Evolutionary conservation across 2,329 filamentous ascomycete species (phyloP).

Genomic region (Teratosphaeria pseudoeucalypti): DNA sequence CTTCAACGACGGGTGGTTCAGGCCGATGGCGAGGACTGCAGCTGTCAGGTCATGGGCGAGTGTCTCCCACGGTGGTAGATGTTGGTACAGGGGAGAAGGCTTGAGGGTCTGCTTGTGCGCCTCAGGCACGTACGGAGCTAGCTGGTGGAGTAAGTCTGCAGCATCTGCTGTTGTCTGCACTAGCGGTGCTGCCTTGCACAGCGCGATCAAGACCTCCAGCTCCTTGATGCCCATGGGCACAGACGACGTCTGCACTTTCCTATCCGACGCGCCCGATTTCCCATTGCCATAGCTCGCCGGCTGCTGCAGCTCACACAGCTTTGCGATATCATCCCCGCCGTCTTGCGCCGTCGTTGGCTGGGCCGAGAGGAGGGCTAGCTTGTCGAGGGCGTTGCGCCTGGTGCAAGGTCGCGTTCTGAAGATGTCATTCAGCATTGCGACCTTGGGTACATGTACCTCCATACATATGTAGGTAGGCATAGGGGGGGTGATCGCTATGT

Average conservation of each 20-base stretch:
- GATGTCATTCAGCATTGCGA: slow-evolving; percentile 11
- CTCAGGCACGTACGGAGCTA: slow-evolving; percentile 77
- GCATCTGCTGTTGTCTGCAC: slow-evolving; percentile 63
- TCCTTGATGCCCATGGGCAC: slow-evolving; percentile 57
- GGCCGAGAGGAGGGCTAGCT: slow-evolving; percentile 39
- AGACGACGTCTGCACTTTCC: slow-evolving; percentile 9
- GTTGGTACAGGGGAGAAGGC: slow-evolving; percentile 70
- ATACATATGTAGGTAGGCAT: neutral
- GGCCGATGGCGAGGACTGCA: slow-evolving; percentile 71
- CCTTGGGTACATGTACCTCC: neutral
- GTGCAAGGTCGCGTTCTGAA: slow-evolving; percentile 22
- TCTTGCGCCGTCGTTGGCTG: slow-evolving; percentile 22
- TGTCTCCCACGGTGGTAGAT: slow-evolving; percentile 77
- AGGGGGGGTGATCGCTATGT: neutral
- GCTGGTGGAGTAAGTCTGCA: slow-evolving; percentile 64
- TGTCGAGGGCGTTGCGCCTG: slow-evolving; percentile 40
- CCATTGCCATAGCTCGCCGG: slow-evolving; percentile 11
- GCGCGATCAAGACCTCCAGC: slow-evolving; percentile 79
- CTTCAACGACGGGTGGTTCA: slow-evolving; percentile 59
- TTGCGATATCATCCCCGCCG: slow-evolving; percentile 26
- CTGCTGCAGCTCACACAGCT: slow-evolving; percentile 30
- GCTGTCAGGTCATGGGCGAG: slow-evolving; percentile 68
- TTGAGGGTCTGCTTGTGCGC: slow-evolving; percentile 69
- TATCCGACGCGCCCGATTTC: slow-evolving; percentile 2
- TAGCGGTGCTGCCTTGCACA: slow-evolving; percentile 79